Evolutionary conservation across 2,329 filamentous ascomycete genomes (phyloP).

Genomic region (Pseudohalonectria lignicola): DNA sequence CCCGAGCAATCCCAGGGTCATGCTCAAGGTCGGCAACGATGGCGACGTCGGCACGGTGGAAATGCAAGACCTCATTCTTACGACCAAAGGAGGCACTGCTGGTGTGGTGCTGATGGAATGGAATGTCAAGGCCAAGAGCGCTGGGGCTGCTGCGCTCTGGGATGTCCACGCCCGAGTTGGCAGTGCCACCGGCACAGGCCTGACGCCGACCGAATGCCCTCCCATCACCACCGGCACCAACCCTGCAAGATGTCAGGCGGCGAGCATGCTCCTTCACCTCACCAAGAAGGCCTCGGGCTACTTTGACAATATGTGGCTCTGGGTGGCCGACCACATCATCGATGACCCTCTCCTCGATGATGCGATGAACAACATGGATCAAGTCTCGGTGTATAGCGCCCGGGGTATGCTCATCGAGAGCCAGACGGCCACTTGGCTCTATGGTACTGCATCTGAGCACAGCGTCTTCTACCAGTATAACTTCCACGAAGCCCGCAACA

Average conservation of each 20-base stretch:
- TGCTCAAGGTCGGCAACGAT: constrained; percentile 51
- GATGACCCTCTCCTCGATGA: constrained; percentile 34
- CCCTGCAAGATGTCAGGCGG: constrained; percentile 20
- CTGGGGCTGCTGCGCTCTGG: constrained; percentile 53
- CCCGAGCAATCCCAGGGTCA: constrained; percentile 46
- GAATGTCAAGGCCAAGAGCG: constrained; percentile 47
- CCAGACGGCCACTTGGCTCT: constrained; percentile 17
- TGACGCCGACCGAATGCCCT: constrained; percentile 50
- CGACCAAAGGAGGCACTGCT: constrained; percentile 33
- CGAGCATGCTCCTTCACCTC: constrained; percentile 28
- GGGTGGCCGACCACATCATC: constrained; percentile 49
- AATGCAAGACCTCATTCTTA: constrained; percentile 56
- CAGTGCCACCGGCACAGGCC: constrained; percentile 52
- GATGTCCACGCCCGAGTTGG: constrained; percentile 65
- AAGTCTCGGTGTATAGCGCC: not conserved
- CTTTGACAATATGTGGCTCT: constrained; percentile 45
- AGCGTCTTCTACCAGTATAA: constrained; percentile 40
- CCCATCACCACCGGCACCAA: constrained; percentile 40
- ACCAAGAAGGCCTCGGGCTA: constrained; percentile 32
- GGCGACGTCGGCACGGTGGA: constrained; percentile 54
- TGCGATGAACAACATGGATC: not conserved
- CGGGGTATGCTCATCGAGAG: constrained; percentile 23
- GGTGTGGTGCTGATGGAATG: constrained; percentile 62
- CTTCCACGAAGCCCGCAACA: constrained; percentile 30
- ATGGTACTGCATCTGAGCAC: constrained; percentile 39